These are phyloP conservation scores for Cupressus sempervirens DNA, from an alignment of 75 land plant species.

Conservation along the genomic window DNA sequence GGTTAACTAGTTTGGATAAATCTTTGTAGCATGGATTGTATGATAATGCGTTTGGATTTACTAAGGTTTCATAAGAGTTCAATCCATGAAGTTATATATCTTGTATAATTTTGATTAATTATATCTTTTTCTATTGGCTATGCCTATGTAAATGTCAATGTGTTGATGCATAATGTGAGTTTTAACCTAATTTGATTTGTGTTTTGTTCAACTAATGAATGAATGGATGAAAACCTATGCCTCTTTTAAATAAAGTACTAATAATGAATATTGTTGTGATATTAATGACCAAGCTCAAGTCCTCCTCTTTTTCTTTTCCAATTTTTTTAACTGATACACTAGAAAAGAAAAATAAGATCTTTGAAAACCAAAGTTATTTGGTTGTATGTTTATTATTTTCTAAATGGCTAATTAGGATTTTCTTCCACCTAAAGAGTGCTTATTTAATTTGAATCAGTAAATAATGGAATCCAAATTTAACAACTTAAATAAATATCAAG, in stretches of 20 bases:
- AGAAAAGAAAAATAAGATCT: too few species aligned
- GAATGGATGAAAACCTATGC: background rate
- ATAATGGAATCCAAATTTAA: too few species aligned
- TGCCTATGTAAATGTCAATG: background rate
- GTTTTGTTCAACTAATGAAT: background rate
- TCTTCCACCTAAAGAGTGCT: too few species aligned
- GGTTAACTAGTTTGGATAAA: background rate
- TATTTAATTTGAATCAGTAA: too few species aligned
- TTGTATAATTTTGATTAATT: background rate
- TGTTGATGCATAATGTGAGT: background rate
- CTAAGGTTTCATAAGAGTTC: background rate
- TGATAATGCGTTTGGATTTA: background rate
- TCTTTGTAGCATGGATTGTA: background rate
- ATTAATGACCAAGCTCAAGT: background rate
- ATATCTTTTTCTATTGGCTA: too few species aligned
- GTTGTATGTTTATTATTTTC: too few species aligned
- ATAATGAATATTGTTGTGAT: too few species aligned
- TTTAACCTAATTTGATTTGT: background rate
- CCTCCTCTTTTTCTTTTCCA: too few species aligned
- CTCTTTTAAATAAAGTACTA: background rate
- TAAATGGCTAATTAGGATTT: too few species aligned
- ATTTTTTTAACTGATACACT: too few species aligned
- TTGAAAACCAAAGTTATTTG: too few species aligned
- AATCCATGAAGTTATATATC: background rate
- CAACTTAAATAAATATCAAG: too few species aligned